Base-by-base conservation (phyloP, 306 rosid genomes). In the Glycyrrhiza uralensis region DNA sequence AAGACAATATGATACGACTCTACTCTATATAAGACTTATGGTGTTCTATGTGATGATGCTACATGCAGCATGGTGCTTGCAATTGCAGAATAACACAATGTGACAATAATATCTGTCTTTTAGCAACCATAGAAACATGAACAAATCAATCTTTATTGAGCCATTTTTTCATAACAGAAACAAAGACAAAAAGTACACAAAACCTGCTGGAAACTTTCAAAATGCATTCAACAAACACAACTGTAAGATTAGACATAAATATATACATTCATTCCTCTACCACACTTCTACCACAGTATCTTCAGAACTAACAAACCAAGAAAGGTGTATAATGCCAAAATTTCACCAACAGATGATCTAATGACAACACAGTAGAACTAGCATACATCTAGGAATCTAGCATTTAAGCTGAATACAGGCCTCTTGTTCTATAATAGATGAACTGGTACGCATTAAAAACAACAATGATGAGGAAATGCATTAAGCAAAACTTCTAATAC, bases 1-100 rank as follows among this genome's bases (percentile, higher is more conserved):
- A 69, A 24, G 35, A 30, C 51, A 49, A 45, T 11, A 42, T 23
- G 6, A 45, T 11, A 42, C 15, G 6, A 7, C 46, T 30, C 14
- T 22, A 60, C 32, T 39, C 22, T 30, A 41, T 4, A 35, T 36
- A 24, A 29, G 32, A 29, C 35, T 26, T 46, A 47, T 57, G 32
- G 17, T 13, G 44, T 59, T 46, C 35, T 35, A 33, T 45, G 49
- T 19, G 14, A 78, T 23, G 26, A 52, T 17, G 57, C 35, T n/a
- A 24, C 19, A 17, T 50, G 24, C 26, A 23, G 32, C 54, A 47
- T 14, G 42, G 44, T 57, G 50, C 50, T 38, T 29, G 45, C 42
- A 72, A 73, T 38, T 49, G 52, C 58, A 13, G 52, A 60, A 58
- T 33, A 72, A 49, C 9, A 71, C 51, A 32, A n/a, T n/a, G n/a